Evolutionary conservation across 179 eudicot genomes (phyloP), one percentile per base, ranked within the genome.

Genomic region (Kewa caespitosa): DNA sequence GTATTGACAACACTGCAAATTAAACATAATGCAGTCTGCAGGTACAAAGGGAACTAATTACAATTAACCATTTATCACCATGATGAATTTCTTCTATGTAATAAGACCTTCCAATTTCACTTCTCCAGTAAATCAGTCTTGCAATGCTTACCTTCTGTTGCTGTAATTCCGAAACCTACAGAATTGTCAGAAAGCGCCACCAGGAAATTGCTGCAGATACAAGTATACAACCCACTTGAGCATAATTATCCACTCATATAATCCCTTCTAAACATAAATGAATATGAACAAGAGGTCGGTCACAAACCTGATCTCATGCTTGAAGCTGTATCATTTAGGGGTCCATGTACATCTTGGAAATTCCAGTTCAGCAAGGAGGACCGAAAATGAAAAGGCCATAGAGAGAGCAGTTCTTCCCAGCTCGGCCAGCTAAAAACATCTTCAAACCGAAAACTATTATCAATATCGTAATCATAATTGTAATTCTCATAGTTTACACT

Each of bases 301-400:
- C 38, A 43, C 36, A 25, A 32, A 69, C 79, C 79, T 59, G 74
- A 41, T 69, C 74, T n/a, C n/a, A n/a, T 59, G 50, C 60, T 69
- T 57, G 60, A 59, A 39, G 74, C 70, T 37, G 67, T 17, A 39
- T 42, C 32, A 72, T 23, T 48, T 8, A 38, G 6, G 8, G 75
- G 17, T 1, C 38, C 80, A 12, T 48, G 43, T 11, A 55, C 14
- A 48, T 20, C 52, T 28, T 28, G 74, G 33, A 34, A 74, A 20
- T 41, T 59, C 82, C 82, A 63, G 32, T 74, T 70, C 4, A 37
- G 39, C 37, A 74, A 67, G 23, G 78, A 68, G 2, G 54, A 6
- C 12, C 59, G 22, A 23, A 64, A 76, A 9, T 72, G 20, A 38
- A 83, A 80, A 8, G 86, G 86, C 79, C 83, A 77, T 25, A 81